Evolutionary conservation across 306 rosid species (phyloP).

Genomic region (Castanospermum australe): DNA sequence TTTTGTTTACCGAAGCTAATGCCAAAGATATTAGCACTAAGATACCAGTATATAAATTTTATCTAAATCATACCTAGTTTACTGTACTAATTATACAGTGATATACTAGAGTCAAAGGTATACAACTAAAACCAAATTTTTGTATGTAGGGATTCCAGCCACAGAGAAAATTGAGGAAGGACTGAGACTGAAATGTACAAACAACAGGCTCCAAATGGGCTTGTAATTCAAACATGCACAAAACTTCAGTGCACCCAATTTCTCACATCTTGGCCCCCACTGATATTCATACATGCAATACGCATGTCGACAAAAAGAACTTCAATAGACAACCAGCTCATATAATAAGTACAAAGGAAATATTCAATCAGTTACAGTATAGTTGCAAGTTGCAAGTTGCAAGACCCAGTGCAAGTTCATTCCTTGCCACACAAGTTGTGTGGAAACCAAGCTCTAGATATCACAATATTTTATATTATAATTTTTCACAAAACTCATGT

Average conservation of each 20-base stretch:
- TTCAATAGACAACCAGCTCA: background rate
- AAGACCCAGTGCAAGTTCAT: background rate
- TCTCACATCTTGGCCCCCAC: too few relatives aligned
- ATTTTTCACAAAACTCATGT: background rate
- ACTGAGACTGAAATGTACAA: background rate
- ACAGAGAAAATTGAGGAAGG: background rate
- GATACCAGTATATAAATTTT: background rate
- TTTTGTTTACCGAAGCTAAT: background rate
- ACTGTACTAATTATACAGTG: background rate
- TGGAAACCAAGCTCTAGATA: background rate
- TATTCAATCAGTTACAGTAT: background rate
- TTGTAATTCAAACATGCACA: background rate
- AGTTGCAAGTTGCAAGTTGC: background rate
- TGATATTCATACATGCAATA: background rate
- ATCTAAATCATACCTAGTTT: background rate
- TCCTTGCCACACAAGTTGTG: background rate
- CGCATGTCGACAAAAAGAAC: background rate
- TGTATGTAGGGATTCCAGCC: background rate
- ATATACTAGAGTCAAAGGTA: background rate
- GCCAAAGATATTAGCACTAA: background rate
- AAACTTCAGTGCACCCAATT: background rate
- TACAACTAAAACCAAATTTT: background rate
- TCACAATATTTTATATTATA: too few relatives aligned
- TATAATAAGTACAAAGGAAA: background rate
- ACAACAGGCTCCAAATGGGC: background rate